Evolutionary conservation across 306 rosid genomes (phyloP), one percentile per base, ranked within the genome.

Genomic region (Casuarina cunninghamiana): DNA sequence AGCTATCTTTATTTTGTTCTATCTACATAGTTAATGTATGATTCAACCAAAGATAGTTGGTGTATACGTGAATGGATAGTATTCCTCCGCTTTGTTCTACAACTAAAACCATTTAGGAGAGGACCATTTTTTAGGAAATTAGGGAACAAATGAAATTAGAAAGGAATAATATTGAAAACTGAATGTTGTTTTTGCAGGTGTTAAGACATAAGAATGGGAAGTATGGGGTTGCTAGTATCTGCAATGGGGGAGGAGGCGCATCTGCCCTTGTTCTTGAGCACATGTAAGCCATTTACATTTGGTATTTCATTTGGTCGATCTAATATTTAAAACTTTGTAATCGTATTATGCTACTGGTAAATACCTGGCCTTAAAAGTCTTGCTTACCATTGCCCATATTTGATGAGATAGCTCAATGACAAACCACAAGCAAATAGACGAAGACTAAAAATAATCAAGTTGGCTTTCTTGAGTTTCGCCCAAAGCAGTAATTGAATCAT

Each of bases 241-340:
- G 98, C 89, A 92, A 94, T 42, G 98, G 98, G 19, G 98, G 97
- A 80, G 98, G 98, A 60, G 98, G 98, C 10, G 97, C 98, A n/a
- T 94, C 98, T 61, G 91, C 98, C 37, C 84, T 94, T 69, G 97
- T 92, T 55, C 43, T 94, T 78, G 97, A 94, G 88, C 87, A 87
- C 79, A 75, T 86, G 97, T 94, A 90, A 92, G 92, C 66, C 53
- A 13, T 80, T 75, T 67, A 16, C 60, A 21, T 71, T 75, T 84
- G 78, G 15, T 71, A 41, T 43, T 67, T 73, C 62, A 48, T 58
- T 68, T 53, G 66, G 75, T 61, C 69, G 66, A 41, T 53, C 21
- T 38, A 39, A 53, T 51, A 57, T 17, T 74, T 2, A 11, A 39
- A 43, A 55, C 32, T 45, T 45, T 38, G 19, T 11, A 53, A 43